Base-by-base conservation (phyloP, 331 rosid genomes). In the Malus hybrid region DNA sequence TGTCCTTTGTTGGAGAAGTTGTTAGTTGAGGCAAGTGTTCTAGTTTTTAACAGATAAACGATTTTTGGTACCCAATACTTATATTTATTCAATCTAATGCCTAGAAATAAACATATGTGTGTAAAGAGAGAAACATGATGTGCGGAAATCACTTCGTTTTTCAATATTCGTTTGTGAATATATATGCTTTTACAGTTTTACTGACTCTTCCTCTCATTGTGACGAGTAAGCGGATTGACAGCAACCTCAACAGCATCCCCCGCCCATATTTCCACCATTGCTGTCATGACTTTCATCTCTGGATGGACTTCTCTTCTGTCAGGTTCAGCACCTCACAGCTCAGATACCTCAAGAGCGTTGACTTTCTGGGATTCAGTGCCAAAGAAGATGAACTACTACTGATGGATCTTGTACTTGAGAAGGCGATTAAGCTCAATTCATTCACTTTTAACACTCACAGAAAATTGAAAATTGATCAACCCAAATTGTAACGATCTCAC, bases 221-320 rank as follows among this genome's bases (percentile, higher is more conserved):
- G 46, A 1, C 0, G 46, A 39, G 0, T 10, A 1, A 39, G 60
- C 80, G 28, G 83, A 75, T 80, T 28, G 76, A 80, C 16, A 36
- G 60, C 20, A 75, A 36, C 24, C 70, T 60, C 19, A 14, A 8
- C 79, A 6, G 31, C 2, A 3, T 67, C 69, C 63, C 61, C 16
- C 34, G 52, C 52, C 80, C 72, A 4, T 69, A 10, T 42, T 69
- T 75, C 52, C 79, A 80, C 42, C 76, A 63, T 32, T 54, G 28
- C 48, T 80, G 76, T 71, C 83, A 80, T 27, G 83, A 80, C 52
- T 76, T 66, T 80, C 83, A 80, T 29, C 54, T 80, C 28, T 80
- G 80, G 83, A 69, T 80, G 80, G 83, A 80, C 48, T 74, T 59
- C 20, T 8, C 31, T 13, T 31, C 8, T n/a, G 32, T 80, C 10